Conservation (phyloP, 2,329 filamentous ascomycete species). For the Parascedosporium putredinis region DNA sequence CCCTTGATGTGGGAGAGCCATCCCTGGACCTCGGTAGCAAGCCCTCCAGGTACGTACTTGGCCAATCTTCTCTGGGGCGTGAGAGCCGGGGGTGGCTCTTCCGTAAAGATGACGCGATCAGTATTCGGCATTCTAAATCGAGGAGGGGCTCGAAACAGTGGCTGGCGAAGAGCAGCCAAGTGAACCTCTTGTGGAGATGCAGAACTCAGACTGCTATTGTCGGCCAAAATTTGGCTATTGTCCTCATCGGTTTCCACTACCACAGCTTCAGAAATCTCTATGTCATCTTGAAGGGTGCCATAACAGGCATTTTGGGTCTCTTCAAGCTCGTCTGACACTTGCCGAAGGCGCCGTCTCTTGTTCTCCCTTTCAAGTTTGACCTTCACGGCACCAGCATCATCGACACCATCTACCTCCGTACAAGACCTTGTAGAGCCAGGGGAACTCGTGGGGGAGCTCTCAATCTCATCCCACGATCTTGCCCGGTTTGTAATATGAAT, state of each 20-base stretch:
- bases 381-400: no score
- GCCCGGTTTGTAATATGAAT: not conserved
- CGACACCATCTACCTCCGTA: no score
- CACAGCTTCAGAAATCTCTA: not conserved
- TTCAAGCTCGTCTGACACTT: not conserved
- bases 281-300: not conserved
- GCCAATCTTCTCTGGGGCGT: constrained; percentile 24
- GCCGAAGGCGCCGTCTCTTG: not conserved
- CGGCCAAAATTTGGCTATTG: not conserved
- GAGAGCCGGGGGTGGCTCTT: constrained; percentile 19
- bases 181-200: not conserved
- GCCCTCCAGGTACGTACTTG: constrained; percentile 25
- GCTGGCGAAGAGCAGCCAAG: not conserved
- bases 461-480: constrained; percentile 5
- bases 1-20: constrained; percentile 27
- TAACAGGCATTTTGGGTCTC: not conserved
- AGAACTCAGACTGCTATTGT: no score
- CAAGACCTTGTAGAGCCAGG: no score
- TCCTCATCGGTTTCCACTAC: not conserved
- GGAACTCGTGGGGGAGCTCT: constrained; percentile 5
- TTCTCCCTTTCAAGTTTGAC: not conserved
- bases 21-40: constrained; percentile 28
- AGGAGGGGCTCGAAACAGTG: constrained; percentile 3
- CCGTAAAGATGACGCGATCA: not conserved
- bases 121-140: not conserved